These are phyloP conservation scores for Phyllosticta citribraziliensis DNA, from an alignment of 2,329 filamentous ascomycete genomes.

Conservation along the genomic window DNA sequence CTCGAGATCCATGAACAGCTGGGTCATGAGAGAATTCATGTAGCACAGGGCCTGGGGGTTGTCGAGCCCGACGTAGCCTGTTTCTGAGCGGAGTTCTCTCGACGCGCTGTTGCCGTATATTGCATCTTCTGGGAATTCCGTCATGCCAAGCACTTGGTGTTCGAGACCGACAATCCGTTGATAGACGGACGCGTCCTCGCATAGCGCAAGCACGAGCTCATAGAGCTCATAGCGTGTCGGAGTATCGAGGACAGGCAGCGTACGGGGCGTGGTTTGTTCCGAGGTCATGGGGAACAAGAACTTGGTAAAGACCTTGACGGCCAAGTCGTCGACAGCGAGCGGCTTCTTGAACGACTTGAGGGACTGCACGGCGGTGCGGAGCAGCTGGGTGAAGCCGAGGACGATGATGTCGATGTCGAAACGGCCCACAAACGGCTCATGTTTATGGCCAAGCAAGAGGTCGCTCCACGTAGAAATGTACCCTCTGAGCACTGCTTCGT, in stretches of 20 bases:
- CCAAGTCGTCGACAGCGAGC: constrained; percentile 16
- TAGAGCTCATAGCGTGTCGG: constrained; percentile 28
- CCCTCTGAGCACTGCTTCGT: constrained; percentile 21
- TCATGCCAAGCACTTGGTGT: constrained; percentile 17
- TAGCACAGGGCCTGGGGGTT: constrained; percentile 97
- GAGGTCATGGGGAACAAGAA: constrained; percentile 23
- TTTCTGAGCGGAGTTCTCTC: constrained; percentile 60
- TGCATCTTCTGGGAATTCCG: constrained; percentile 36
- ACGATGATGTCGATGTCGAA: constrained; percentile 27
- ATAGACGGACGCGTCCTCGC: constrained; percentile 20
- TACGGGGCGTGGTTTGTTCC: background rate
- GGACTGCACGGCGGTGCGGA: constrained; percentile 28
- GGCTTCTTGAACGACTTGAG: constrained; percentile 31
- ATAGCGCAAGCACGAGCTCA: constrained; percentile 24
- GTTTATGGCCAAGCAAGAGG: constrained; percentile 23
- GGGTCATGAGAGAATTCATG: constrained; percentile 85
- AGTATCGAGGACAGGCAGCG: constrained; percentile 26
- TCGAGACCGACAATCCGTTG: constrained; percentile 21
- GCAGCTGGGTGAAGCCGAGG: constrained; percentile 30
- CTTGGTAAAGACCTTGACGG: constrained; percentile 20
- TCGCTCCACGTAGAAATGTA: constrained; percentile 23
- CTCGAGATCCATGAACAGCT: constrained; percentile 88
- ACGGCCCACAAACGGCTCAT: constrained; percentile 26
- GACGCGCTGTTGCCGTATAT: constrained; percentile 46
- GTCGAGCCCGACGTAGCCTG: constrained; percentile 78